Base-by-base conservation (phyloP, 352 stramenopile species). In the Phytophthora melonis region DNA sequence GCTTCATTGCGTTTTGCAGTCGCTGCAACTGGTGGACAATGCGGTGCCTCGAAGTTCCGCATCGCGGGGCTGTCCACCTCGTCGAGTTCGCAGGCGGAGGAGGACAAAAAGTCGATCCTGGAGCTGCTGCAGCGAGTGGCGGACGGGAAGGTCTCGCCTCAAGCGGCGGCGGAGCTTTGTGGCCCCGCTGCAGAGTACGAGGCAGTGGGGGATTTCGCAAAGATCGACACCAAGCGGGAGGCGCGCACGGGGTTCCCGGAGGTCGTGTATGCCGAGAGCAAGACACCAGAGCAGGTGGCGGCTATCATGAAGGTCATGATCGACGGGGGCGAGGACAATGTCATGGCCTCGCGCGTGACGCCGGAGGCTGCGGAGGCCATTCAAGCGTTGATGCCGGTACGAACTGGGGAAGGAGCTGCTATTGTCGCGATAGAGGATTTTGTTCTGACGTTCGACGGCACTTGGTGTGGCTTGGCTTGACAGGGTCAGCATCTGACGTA, bases 201-300 rank as follows among this genome's bases (percentile, higher is more conserved):
- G 55, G 68, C 77, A 25, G 72, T 93, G 10, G 84, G 78, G 2
- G 57, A 76, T 6, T 93, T 82, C 36, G 88, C 86, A 47, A 94
- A 94, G 78, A 93, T 99, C 30, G 97, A 99, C 78, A 97, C 94
- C 52, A 86, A 88, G 18, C 83, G 97, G 14, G 82, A 89, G 6
- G 81, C 72, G 45, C 90, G 97, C n/a, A 97, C 93, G 18, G 96
- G 96, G 10, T 99, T 99, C 71, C 97, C 97, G 0, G 96, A 99
- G 63, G 96, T 98, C 43, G 88, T 99, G 30, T 99, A 98, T 81
- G 93, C 84, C 14, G 88, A 98, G 78, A 95, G 93, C 25, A 99
- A 99, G 77, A 98, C 91, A 1, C 66, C 90, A 5, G 61, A 86
- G 41, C 95, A 99, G 67, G 89, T 99, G 43, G 88, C 89, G 6